Percentiles rank a stretch among this genome's conserved stretches.
Conservation (phyloP, 2,329 filamentous ascomycete genomes). For the Aspergillus brunneoviolaceus region DNA sequence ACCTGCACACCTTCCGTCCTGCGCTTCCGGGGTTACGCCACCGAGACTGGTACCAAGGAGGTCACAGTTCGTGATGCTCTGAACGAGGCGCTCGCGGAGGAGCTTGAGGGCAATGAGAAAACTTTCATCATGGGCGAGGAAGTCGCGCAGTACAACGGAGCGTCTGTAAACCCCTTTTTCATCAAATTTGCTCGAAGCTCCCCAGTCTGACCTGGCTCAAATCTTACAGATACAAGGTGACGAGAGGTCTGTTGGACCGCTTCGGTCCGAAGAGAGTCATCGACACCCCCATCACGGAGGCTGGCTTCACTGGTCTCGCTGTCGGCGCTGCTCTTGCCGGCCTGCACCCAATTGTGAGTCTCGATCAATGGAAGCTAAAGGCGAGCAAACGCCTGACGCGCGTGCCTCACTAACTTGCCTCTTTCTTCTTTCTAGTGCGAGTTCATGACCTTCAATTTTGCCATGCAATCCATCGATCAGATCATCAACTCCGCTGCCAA, state of each 20-base stretch:
- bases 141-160: constrained; percentile 99
- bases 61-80: constrained; percentile 96
- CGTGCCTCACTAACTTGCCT: background rate
- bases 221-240: constrained; percentile 81
- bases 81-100: constrained; percentile 96
- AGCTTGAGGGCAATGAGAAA: constrained; percentile 91
- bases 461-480: constrained; percentile 99
- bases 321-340: constrained; percentile 93
- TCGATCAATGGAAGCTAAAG: background rate
- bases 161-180: constrained; percentile 51
- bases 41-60: constrained; percentile 70
- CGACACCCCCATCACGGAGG: constrained; percentile 97
- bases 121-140: constrained; percentile 97
- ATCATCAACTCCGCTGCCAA: constrained; percentile 99
- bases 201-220: constrained; percentile 37
- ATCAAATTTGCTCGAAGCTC: background rate
- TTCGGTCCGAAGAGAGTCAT: constrained; percentile 98
- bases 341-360: constrained; percentile 84
- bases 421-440: constrained; percentile 65
- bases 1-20: constrained; percentile 50
- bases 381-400: background rate
- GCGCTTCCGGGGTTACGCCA: constrained; percentile 56
- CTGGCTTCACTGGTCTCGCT: constrained; percentile 89
- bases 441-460: constrained; percentile 99
- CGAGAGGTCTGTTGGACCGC: constrained; percentile 92